Evolutionary conservation across 1,284 basidiomycete species (phyloP).

Genomic region (Tremellales sp.): DNA sequence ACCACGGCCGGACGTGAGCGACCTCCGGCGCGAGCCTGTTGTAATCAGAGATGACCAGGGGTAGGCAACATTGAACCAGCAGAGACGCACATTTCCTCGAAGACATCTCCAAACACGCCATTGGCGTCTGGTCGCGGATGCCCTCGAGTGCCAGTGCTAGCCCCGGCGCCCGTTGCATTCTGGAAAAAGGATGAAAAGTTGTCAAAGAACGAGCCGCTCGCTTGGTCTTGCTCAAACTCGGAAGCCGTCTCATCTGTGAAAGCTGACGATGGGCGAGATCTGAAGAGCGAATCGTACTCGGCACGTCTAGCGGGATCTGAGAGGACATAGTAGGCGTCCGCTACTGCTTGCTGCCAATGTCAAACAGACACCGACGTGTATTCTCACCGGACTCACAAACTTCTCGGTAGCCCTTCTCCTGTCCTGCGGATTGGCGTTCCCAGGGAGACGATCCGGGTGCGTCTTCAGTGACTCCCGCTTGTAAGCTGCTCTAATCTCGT

Average conservation of each 20-base stretch:
- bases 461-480: slow-evolving; percentile 57
- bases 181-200: slow-evolving; percentile 69
- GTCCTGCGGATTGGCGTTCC: slow-evolving; percentile 65
- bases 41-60: not conserved
- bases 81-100: slow-evolving; percentile 66
- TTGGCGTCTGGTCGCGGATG: slow-evolving; percentile 67
- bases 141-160: slow-evolving; percentile 13
- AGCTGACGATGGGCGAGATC: slow-evolving; percentile 49
- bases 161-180: slow-evolving; percentile 39
- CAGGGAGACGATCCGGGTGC: slow-evolving; percentile 79
- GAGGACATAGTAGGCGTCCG: slow-evolving; percentile 94
- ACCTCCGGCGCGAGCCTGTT: slow-evolving; percentile 47
- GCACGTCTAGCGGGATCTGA: slow-evolving; percentile 69
- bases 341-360: slow-evolving; percentile 61
- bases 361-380: not conserved
- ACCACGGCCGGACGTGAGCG: slow-evolving; percentile 43
- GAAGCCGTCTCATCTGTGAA: slow-evolving; percentile 40
- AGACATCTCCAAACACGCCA: slow-evolving; percentile 78
- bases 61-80: not conserved
- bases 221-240: slow-evolving; percentile 54
- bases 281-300: slow-evolving; percentile 71
- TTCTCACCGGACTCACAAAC: slow-evolving; percentile 57
- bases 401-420: slow-evolving; percentile 70
- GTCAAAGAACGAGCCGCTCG: slow-evolving; percentile 71
- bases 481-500: slow-evolving; percentile 48